These are phyloP conservation scores for Colletotrichum kahawae DNA, from an alignment of 2,329 filamentous ascomycete species.

Conservation along the genomic window DNA sequence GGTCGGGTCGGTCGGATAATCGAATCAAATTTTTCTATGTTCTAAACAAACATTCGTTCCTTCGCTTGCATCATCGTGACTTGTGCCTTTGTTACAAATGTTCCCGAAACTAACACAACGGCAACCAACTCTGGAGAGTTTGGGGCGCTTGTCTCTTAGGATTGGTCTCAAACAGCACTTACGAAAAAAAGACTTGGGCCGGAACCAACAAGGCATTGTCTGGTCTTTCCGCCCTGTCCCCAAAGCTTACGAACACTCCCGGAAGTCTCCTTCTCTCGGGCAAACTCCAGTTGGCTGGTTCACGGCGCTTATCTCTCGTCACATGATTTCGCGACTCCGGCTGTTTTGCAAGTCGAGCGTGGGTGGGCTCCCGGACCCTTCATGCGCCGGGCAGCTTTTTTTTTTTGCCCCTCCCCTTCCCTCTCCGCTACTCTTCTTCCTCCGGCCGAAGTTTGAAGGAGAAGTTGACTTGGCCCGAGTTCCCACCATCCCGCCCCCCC, in stretches of 20 bases:
- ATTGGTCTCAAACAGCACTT: background rate
- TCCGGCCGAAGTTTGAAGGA: background rate
- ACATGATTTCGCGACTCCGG: background rate
- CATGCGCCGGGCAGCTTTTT: background rate
- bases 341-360: background rate
- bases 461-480: background rate
- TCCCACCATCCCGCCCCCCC: background rate
- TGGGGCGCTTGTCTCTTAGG: background rate
- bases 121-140: no score
- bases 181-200: no score
- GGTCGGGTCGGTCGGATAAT: constrained; percentile 10
- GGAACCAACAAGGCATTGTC: background rate
- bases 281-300: background rate
- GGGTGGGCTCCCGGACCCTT: background rate
- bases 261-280: background rate
- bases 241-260: background rate
- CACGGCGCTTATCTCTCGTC: background rate
- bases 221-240: background rate
- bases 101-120: background rate
- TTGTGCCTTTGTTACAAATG: background rate
- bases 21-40: background rate
- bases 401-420: background rate
- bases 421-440: background rate
- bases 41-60: background rate
- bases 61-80: background rate